phyloP scores from a whole-genome alignment of 768 basidiomycete species.

The Naganishia kalamii region DNA sequence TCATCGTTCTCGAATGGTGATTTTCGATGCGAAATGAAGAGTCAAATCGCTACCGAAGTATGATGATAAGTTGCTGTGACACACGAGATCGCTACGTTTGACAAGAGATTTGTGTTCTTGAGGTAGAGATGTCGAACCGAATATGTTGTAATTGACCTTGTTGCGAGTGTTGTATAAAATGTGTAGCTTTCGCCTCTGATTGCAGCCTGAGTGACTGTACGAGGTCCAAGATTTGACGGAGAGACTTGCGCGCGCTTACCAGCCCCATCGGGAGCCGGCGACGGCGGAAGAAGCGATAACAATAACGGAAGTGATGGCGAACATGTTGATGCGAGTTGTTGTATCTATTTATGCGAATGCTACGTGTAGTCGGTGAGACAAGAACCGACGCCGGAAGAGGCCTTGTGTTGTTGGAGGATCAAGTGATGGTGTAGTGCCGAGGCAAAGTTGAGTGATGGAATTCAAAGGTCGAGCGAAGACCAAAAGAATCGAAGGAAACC shows the following conservation, averaged over 20 bases:
- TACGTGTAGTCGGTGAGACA: neutral
- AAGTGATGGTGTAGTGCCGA: neutral
- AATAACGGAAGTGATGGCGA: neutral
- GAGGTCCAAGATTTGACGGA: constrained; percentile 4
- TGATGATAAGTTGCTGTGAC: constrained; percentile 1
- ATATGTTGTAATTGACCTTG: constrained; percentile 11
- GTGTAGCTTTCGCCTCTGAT: neutral
- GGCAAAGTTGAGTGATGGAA: too few species aligned
- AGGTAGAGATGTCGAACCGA: constrained; percentile 13
- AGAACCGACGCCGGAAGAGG: neutral
- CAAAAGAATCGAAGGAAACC: too few species aligned
- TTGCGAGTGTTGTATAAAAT: constrained; percentile 3
- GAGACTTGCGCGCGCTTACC: neutral
- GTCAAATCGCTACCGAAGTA: neutral
- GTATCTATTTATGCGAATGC: constrained; percentile 3
- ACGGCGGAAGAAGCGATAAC: constrained; percentile 12
- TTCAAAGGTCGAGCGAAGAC: too few species aligned
- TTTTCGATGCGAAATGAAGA: neutral
- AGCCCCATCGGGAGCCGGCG: constrained; percentile 16
- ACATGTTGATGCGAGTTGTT: constrained; percentile 8
- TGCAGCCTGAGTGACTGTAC: neutral
- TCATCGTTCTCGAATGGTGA: constrained; percentile 10
- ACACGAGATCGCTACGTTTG: constrained; percentile 5
- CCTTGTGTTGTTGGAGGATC: neutral
- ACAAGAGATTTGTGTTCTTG: constrained; percentile 8